These are phyloP conservation scores for Diaporthe humulicola DNA, from an alignment of 2,329 filamentous ascomycete species.

Conservation along the genomic window DNA sequence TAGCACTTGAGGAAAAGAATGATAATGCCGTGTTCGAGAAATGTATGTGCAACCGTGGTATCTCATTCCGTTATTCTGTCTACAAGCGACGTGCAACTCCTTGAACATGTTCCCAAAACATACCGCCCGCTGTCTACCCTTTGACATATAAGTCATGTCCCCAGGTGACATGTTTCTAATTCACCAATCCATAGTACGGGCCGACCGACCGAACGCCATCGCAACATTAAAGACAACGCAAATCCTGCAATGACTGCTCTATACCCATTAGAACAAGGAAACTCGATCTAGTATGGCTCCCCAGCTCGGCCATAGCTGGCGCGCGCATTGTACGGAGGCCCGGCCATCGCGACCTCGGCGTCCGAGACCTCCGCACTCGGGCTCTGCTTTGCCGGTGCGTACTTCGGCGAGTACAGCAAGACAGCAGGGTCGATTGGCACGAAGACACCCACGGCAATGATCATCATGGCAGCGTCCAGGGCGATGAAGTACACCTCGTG, in stretches of 20 bases:
- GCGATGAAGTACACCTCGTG: slow-evolving; percentile 63
- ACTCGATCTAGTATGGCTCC: not conserved
- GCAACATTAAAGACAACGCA: not conserved
- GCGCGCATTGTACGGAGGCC: not conserved
- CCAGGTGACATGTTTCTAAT: not conserved
- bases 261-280: not conserved
- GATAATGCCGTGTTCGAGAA: not conserved
- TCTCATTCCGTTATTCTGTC: not conserved
- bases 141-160: not conserved
- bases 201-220: slow-evolving; percentile 6
- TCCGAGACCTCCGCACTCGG: slow-evolving; percentile 32
- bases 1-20: not conserved
- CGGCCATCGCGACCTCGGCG: slow-evolving; percentile 25
- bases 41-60: not conserved
- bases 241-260: not conserved
- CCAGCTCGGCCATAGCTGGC: slow-evolving; percentile 7
- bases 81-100: not conserved
- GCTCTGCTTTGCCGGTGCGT: not conserved
- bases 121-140: not conserved
- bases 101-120: not conserved
- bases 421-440: slow-evolving; percentile 56
- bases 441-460: slow-evolving; percentile 58
- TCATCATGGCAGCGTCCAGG: slow-evolving; percentile 63
- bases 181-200: not conserved
- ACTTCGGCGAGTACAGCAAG: slow-evolving; percentile 3